These are phyloP conservation scores for Rhodotorula sp. DNA, from an alignment of 1,284 basidiomycete genomes.

Conservation along the genomic window DNA sequence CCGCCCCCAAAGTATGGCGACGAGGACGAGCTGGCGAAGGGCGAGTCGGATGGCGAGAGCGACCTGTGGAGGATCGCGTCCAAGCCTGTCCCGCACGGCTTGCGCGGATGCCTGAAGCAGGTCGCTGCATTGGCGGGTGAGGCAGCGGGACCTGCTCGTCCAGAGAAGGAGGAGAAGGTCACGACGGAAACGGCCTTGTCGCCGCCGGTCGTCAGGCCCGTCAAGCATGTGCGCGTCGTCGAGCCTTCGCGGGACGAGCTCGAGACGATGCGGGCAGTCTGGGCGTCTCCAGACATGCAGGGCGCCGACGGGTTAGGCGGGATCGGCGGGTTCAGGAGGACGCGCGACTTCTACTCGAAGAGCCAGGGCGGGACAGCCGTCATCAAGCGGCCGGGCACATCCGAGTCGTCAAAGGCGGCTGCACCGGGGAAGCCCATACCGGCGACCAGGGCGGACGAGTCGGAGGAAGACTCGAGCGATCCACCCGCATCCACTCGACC, in stretches of 20 bases:
- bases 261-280: slow-evolving; percentile 12
- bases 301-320: slow-evolving; percentile 15
- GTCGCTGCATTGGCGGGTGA: not conserved
- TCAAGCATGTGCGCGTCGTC: slow-evolving; percentile 19
- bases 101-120: slow-evolving; percentile 17
- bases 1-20: slow-evolving; percentile 13
- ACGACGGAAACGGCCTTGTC: no score
- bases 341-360: slow-evolving; percentile 24
- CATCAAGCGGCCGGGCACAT: not conserved
- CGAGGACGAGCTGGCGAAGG: slow-evolving; percentile 18
- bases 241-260: slow-evolving; percentile 27
- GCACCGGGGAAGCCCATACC: not conserved
- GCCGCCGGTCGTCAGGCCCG: not conserved
- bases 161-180: no score
- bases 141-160: no score
- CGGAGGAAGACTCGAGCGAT: not conserved
- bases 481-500: not conserved
- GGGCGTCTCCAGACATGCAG: slow-evolving; percentile 24
- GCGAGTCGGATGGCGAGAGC: not conserved
- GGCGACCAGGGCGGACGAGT: slow-evolving; percentile 1
- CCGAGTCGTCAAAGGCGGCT: not conserved
- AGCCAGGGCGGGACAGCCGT: slow-evolving; percentile 22
- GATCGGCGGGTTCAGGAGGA: slow-evolving; percentile 30
- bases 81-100: slow-evolving; percentile 3
- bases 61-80: slow-evolving; percentile 2